A percentile compares a stretch with the other conserved stretches of the same genome.
phyloP scores from a whole-genome alignment of 495 filamentous ascomycete genomes.

The Penicillium arizonense region DNA sequence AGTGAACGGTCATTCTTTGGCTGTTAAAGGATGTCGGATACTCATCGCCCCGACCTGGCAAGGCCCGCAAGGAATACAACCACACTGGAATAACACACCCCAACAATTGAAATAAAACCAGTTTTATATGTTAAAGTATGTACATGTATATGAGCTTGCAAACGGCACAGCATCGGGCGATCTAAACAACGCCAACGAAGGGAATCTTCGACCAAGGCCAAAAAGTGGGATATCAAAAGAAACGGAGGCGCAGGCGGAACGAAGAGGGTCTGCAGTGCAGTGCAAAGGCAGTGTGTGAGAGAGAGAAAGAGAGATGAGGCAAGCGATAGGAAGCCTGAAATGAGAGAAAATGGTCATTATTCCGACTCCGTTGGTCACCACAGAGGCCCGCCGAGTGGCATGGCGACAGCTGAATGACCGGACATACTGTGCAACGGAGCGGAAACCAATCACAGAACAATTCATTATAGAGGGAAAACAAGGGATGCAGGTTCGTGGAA shows the following conservation, averaged over 20 bases:
- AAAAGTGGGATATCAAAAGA: conserved; percentile 25
- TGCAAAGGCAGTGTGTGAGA: not conserved
- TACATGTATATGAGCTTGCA: conserved; percentile 1
- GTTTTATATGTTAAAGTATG: conserved; percentile 6
- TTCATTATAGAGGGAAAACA: conserved; percentile 9
- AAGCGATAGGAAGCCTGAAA: conserved; percentile 1
- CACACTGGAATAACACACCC: too few relatives aligned
- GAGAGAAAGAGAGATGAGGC: not conserved
- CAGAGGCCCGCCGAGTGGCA: conserved; percentile 9
- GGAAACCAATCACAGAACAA: conserved; percentile 13
- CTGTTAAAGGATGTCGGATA: too few relatives aligned
- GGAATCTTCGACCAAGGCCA: not conserved
- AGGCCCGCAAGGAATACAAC: too few relatives aligned
- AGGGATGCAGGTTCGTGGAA: not conserved
- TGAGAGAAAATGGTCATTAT: conserved; percentile 21
- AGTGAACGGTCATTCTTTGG: too few relatives aligned
- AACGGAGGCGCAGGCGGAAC: not conserved
- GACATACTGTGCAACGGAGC: not conserved
- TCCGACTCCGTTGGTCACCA: conserved; percentile 5
- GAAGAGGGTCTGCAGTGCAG: not conserved
- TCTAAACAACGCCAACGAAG: conserved; percentile 15
- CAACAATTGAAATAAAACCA: not conserved
- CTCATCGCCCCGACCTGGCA: too few relatives aligned
- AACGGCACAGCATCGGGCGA: not conserved
- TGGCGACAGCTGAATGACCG: conserved; percentile 5